These are phyloP conservation scores for Pseudohyphozyma bogoriensis DNA, from an alignment of 768 basidiomycete genomes.

Conservation along the genomic window DNA sequence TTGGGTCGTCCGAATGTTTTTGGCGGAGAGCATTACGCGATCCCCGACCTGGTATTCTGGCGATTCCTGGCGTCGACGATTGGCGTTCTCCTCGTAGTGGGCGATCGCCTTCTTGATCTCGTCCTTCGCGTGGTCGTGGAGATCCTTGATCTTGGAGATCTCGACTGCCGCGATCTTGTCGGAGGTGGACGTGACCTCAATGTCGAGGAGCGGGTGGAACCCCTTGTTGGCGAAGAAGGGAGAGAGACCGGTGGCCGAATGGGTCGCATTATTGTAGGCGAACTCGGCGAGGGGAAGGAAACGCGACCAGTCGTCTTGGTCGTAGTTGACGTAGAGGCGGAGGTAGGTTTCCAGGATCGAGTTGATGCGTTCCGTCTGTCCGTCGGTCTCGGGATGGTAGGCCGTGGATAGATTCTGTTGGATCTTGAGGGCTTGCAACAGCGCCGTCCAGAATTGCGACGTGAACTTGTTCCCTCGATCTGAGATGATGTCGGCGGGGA, in stretches of 20 bases:
- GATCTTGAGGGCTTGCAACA: slow-evolving; percentile 26
- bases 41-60: background rate
- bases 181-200: background rate
- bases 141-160: background rate
- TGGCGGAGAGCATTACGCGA: background rate
- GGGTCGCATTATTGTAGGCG: slow-evolving; percentile 37
- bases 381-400: slow-evolving; percentile 44
- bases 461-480: slow-evolving; percentile 35
- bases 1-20: background rate
- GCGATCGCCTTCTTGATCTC: background rate
- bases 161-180: background rate
- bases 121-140: background rate
- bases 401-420: slow-evolving; percentile 40
- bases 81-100: background rate
- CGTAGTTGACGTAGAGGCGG: slow-evolving; percentile 36
- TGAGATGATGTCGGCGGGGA: slow-evolving; percentile 32
- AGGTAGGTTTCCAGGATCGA: slow-evolving; percentile 43
- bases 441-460: slow-evolving; percentile 5
- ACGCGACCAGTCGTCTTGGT: slow-evolving; percentile 39
- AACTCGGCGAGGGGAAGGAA: slow-evolving; percentile 39
- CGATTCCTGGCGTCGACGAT: background rate
- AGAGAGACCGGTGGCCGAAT: slow-evolving; percentile 34
- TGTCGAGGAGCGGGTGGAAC: slow-evolving; percentile 6
- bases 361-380: slow-evolving; percentile 43
- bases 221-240: slow-evolving; percentile 33